phyloP scores from a whole-genome alignment of 2,329 filamentous ascomycete species.

The Septoria linicola region DNA sequence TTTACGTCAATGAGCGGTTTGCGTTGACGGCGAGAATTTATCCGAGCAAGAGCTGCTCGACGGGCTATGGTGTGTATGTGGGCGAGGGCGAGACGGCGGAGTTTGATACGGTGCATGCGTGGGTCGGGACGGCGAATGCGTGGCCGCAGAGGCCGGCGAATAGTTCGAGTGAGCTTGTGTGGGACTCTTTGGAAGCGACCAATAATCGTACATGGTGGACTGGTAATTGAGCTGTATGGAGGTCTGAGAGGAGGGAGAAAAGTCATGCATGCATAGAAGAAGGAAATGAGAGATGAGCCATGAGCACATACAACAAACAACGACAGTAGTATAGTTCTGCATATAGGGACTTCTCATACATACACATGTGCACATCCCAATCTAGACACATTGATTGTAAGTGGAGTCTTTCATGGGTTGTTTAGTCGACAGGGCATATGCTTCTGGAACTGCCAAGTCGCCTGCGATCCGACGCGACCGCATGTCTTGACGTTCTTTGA shows the following conservation, averaged over 20 bases:
- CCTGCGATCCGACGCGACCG: too few relatives aligned
- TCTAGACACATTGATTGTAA: too few relatives aligned
- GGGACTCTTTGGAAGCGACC: slow-evolving; percentile 45
- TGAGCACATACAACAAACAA: too few relatives aligned
- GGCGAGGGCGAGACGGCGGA: slow-evolving; percentile 39
- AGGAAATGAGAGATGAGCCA: neutral
- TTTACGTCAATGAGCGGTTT: slow-evolving; percentile 49
- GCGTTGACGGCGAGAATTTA: slow-evolving; percentile 48
- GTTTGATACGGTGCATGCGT: slow-evolving; percentile 41
- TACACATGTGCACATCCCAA: too few relatives aligned
- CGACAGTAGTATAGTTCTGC: too few relatives aligned
- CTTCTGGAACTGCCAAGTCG: too few relatives aligned
- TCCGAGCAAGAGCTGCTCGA: slow-evolving; percentile 45
- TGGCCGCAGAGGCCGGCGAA: slow-evolving; percentile 46
- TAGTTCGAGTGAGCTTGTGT: slow-evolving; percentile 44
- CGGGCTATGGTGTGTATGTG: slow-evolving; percentile 46
- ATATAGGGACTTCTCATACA: too few relatives aligned
- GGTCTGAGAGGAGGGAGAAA: neutral
- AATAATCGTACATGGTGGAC: slow-evolving; percentile 50
- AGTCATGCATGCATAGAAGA: neutral
- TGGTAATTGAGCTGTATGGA: slow-evolving; percentile 31
- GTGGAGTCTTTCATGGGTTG: too few relatives aligned
- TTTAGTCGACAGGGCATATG: too few relatives aligned
- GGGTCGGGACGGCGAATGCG: slow-evolving; percentile 42
- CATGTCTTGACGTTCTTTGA: too few relatives aligned